phyloP scores from a whole-genome alignment of 805 yeast genomes.

The Candida methanosorbosa region DNA sequence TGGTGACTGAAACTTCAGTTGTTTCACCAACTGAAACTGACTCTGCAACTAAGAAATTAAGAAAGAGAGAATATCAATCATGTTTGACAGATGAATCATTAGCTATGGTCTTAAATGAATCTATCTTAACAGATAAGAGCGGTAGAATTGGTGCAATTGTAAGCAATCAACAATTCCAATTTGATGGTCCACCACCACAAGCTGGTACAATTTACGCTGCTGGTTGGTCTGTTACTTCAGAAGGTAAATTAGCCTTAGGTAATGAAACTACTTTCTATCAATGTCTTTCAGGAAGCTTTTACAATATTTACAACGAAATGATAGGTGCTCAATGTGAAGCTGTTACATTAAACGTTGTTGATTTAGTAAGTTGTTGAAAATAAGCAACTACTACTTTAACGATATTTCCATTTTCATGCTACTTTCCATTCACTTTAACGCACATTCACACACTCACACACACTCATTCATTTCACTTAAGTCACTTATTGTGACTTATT shows the following conservation, averaged over 20 bases:
- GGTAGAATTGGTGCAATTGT: slow-evolving; percentile 76
- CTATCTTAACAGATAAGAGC: slow-evolving; percentile 45
- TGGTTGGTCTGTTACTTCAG: slow-evolving; percentile 49
- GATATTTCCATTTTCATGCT: no score
- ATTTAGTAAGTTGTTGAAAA: slow-evolving; percentile 45
- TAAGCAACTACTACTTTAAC: no score
- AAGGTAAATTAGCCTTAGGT: slow-evolving; percentile 61
- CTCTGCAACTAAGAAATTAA: slow-evolving; percentile 6
- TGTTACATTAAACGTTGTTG: slow-evolving; percentile 52
- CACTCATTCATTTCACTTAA: no score
- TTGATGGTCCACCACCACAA: slow-evolving; percentile 78
- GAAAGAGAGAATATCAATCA: slow-evolving; percentile 11
- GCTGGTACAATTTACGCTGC: slow-evolving; percentile 63
- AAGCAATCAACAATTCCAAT: slow-evolving; percentile 75
- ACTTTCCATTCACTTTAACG: no score
- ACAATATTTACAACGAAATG: slow-evolving; percentile 65
- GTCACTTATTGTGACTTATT: neutral
- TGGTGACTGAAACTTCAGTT: slow-evolving; percentile 12
- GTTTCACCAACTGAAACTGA: slow-evolving; percentile 21
- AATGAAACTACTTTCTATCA: slow-evolving; percentile 54
- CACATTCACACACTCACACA: no score
- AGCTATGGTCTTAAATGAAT: slow-evolving; percentile 42
- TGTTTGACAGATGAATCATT: slow-evolving; percentile 44
- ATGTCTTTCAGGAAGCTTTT: slow-evolving; percentile 69
- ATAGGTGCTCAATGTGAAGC: slow-evolving; percentile 56